Base-by-base conservation (phyloP, 352 stramenopile species). In the Ophiocytium majus region DNA sequence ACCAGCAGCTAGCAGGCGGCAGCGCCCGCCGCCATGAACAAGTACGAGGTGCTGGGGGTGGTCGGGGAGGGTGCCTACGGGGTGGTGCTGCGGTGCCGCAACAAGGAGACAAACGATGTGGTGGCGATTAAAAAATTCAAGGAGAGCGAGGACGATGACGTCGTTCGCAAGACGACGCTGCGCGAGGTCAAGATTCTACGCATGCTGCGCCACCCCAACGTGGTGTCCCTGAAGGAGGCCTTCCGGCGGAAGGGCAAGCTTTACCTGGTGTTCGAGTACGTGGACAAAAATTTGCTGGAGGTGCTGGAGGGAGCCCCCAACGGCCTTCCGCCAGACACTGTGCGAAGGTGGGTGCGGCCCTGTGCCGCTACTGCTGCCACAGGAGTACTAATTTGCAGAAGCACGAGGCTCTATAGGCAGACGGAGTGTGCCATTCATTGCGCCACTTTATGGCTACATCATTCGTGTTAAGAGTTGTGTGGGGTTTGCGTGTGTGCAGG, bases 61-160 rank as follows among this genome's bases (percentile, higher is more conserved):
- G 94, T 98, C n/a, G 94, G 94, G 66, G 94, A 98, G 88, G 95
- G 95, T 23, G 94, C 95, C 0, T 98, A 98, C 89, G 95, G 95
- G n/a, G 93, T 97, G 23, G 94, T 97, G 63, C 92, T 97, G 63
- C 94, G 95, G 86, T 97, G 93, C 83, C 92, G 92, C 50, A 96
- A 97, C 90, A 96, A 97, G 83, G 91, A 94, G 23, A 93, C 81
- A 19, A 85, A 75, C 28, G 89, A 92, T 37, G 87, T 92, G 0
- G 91, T 94, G 9, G 92, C 92, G n/a, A 92, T 94, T 14, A 94
- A 94, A 66, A 94, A 94, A 82, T 94, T 94, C 81, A 94, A 98
- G 84, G 94, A 98, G 86, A 89, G 81, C 81, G 84, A 88, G 82
- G 89, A 92, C 36, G 93, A 97, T 75, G 93, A 95, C 17, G 94